phyloP scores from a whole-genome alignment of 345 rosid genomes.

The Pistacia atlantica region DNA sequence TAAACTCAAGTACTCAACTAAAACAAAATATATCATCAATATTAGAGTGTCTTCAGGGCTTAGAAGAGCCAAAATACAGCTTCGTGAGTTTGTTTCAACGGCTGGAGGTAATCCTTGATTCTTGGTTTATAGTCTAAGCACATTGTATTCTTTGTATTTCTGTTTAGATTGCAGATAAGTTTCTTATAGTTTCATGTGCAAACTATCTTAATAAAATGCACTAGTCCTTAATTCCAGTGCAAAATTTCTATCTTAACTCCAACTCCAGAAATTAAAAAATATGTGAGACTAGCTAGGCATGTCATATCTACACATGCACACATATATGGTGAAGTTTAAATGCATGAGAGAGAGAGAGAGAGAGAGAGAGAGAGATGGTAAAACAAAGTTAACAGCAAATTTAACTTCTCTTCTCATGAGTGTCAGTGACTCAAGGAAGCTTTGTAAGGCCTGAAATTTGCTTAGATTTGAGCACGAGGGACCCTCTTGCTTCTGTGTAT shows the following conservation, averaged over 20 bases:
- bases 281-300: background rate
- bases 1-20: too few species aligned
- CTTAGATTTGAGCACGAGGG: background rate
- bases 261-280: background rate
- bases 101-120: too few species aligned
- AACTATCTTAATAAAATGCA: background rate
- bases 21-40: too few species aligned
- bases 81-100: too few species aligned
- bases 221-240: background rate
- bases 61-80: too few species aligned
- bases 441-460: conserved; percentile 1
- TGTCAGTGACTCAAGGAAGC: background rate
- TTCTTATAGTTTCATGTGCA: too few species aligned
- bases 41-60: too few species aligned
- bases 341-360: background rate
- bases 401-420: background rate
- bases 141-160: too few species aligned
- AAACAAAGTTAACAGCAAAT: background rate
- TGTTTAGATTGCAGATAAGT: too few species aligned
- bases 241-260: background rate
- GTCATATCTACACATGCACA: background rate
- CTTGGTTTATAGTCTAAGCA: too few species aligned
- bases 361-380: background rate
- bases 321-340: background rate
- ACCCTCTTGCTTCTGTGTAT: background rate